Percentiles rank a stretch among this genome's conserved stretches.
Conservation (phyloP, 768 basidiomycete species). For the Paxillus rubicundulus region DNA sequence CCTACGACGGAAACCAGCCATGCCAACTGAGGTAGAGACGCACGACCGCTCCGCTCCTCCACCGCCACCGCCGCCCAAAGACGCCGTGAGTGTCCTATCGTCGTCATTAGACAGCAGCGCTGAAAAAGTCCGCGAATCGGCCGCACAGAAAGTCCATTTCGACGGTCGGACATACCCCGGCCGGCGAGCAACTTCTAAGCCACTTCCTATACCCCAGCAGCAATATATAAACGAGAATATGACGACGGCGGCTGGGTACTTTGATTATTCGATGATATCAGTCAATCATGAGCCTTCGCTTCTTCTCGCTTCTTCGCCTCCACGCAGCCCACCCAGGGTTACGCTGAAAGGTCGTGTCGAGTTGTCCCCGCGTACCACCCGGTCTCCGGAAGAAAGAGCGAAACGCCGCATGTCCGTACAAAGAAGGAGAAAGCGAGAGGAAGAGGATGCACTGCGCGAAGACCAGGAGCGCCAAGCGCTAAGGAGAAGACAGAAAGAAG, state of each 20-base stretch:
- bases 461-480: slow-evolving; percentile 44
- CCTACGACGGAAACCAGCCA: slow-evolving; percentile 12
- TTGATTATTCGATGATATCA: not conserved
- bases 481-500: slow-evolving; percentile 25
- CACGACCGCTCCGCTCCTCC: slow-evolving; percentile 11
- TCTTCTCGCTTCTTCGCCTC: slow-evolving; percentile 8
- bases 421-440: slow-evolving; percentile 35
- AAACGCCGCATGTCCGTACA: slow-evolving; percentile 20
- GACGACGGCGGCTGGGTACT: not conserved
- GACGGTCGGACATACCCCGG: not conserved
- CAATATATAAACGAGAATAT: slow-evolving; percentile 8
- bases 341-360: slow-evolving; percentile 3
- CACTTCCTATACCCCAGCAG: slow-evolving; percentile 18
- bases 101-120: not conserved
- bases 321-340: slow-evolving; percentile 1
- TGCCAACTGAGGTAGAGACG: not conserved
- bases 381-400: slow-evolving; percentile 28
- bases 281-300: not conserved
- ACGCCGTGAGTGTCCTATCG: not conserved
- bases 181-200: slow-evolving; percentile 11
- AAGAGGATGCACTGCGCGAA: slow-evolving; percentile 40
- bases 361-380: slow-evolving; percentile 7
- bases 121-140: too few relatives aligned
- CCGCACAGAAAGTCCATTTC: not conserved
- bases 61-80: slow-evolving; percentile 24